A percentile compares a stretch with the other conserved stretches of the same genome.
These are phyloP conservation scores for Hyphopichia fennica DNA, from an alignment of 1,139 yeast species.

Conservation along the genomic window DNA sequence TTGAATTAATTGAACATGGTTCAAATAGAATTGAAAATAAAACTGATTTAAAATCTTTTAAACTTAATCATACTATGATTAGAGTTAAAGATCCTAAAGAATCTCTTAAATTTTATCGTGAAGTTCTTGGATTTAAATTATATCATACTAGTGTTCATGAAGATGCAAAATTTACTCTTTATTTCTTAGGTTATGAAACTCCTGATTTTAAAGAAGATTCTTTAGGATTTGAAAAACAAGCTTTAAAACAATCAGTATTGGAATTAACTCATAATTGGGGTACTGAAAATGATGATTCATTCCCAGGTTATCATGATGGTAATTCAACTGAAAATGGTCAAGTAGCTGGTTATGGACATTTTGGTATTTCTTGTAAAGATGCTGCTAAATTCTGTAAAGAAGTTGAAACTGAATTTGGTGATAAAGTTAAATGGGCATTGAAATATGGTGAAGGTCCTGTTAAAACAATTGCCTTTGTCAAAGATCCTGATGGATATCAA, in stretches of 20 bases:
- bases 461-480: conserved; percentile 64
- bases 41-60: conserved; percentile 46
- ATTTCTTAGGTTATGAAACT: conserved; percentile 73
- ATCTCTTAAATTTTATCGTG: conserved; percentile 74
- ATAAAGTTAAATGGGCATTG: conserved; percentile 35
- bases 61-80: conserved; percentile 89
- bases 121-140: conserved; percentile 78
- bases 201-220: conserved; percentile 37
- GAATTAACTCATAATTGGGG: conserved; percentile 97
- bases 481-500: conserved; percentile 92
- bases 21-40: conserved; percentile 37
- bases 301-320: conserved; percentile 79
- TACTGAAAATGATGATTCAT: conserved; percentile 73
- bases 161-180: conserved; percentile 77
- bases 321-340: conserved; percentile 56
- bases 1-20: conserved; percentile 76
- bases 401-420: conserved; percentile 42
- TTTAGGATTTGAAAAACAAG: conserved; percentile 26
- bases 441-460: conserved; percentile 50
- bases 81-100: conserved; percentile 82
- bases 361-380: conserved; percentile 71
- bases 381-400: conserved; percentile 56
- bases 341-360: conserved; percentile 84
- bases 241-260: conserved; percentile 62
- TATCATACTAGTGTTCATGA: conserved; percentile 55